phyloP scores from a whole-genome alignment of 805 yeast species.

The Saccharomycopsis javanensis region DNA sequence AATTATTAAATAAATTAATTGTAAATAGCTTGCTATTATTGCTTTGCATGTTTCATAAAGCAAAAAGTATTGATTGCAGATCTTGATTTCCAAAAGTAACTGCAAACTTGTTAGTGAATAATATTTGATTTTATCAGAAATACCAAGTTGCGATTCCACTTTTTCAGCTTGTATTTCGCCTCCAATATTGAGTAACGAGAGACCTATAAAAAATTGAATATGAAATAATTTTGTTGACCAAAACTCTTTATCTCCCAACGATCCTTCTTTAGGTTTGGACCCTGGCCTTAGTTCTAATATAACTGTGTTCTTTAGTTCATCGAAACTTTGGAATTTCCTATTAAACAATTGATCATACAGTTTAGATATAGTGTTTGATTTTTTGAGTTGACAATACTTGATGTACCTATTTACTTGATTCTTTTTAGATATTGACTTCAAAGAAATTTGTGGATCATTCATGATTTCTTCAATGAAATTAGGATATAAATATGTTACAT shows the following conservation, averaged over 20 bases:
- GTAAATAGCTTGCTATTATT: neutral
- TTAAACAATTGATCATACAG: neutral
- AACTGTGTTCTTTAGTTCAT: neutral
- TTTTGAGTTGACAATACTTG: neutral
- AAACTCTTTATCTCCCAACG: neutral
- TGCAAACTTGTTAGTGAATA: neutral
- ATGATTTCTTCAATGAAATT: conserved; percentile 2
- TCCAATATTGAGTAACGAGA: neutral
- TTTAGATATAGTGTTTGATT: neutral
- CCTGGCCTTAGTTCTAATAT: conserved; percentile 4
- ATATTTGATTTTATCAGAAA: neutral
- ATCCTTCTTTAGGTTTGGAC: neutral
- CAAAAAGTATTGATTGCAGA: neutral
- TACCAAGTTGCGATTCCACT: neutral
- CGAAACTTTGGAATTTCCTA: neutral
- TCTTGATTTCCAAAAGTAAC: conserved; percentile 2
- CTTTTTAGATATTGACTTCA: neutral
- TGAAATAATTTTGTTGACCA: conserved; percentile 2
- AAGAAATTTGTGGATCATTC: neutral
- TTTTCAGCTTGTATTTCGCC: neutral
- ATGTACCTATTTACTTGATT: conserved; percentile 1
- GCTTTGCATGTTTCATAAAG: neutral
- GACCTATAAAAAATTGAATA: neutral
- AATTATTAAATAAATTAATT: neutral
- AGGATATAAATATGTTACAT: conserved; percentile 6